phyloP scores from a whole-genome alignment of 2,329 filamentous ascomycete genomes.

The Clarireedia hainanense region DNA sequence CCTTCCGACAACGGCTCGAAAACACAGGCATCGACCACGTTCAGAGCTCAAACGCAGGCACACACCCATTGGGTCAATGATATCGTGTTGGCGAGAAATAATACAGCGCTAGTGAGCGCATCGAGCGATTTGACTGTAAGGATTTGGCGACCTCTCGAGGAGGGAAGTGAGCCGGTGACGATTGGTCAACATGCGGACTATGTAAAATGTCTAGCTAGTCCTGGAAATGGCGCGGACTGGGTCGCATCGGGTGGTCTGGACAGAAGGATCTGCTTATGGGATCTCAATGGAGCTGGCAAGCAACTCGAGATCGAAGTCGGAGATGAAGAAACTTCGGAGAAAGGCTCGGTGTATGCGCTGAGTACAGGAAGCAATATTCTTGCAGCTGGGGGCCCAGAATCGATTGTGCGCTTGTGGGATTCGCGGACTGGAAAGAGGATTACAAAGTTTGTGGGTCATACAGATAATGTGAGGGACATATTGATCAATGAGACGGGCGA shows the following conservation, averaged over 20 bases:
- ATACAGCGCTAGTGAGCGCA: slow-evolving; percentile 60
- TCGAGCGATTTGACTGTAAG: slow-evolving; percentile 69
- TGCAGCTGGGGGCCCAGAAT: slow-evolving; percentile 89
- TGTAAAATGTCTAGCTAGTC: slow-evolving; percentile 85
- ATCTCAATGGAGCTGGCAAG: slow-evolving; percentile 80
- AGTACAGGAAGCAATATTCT: slow-evolving; percentile 72
- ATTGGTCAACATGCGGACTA: slow-evolving; percentile 95
- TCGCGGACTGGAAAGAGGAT: slow-evolving; percentile 79
- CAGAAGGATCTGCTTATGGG: slow-evolving; percentile 88
- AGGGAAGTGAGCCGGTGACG: slow-evolving; percentile 58
- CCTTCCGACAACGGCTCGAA: slow-evolving; percentile 29
- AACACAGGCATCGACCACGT: slow-evolving; percentile 43
- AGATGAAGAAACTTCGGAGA: slow-evolving; percentile 76
- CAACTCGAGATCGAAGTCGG: slow-evolving; percentile 77
- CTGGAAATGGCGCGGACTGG: slow-evolving; percentile 66
- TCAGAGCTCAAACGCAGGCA: slow-evolving; percentile 57
- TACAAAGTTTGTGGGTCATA: slow-evolving; percentile 95
- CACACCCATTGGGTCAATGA: slow-evolving; percentile 77
- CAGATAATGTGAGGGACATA: slow-evolving; percentile 87
- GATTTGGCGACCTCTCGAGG: slow-evolving; percentile 67
- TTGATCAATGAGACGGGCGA: slow-evolving; percentile 83
- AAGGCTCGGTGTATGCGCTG: slow-evolving; percentile 91
- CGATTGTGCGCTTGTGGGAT: slow-evolving; percentile 88
- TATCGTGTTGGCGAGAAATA: slow-evolving; percentile 57
- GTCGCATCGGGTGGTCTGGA: slow-evolving; percentile 91